Base-by-base conservation (phyloP, 2,329 filamentous ascomycete genomes). In the Talaromyces sp. region DNA sequence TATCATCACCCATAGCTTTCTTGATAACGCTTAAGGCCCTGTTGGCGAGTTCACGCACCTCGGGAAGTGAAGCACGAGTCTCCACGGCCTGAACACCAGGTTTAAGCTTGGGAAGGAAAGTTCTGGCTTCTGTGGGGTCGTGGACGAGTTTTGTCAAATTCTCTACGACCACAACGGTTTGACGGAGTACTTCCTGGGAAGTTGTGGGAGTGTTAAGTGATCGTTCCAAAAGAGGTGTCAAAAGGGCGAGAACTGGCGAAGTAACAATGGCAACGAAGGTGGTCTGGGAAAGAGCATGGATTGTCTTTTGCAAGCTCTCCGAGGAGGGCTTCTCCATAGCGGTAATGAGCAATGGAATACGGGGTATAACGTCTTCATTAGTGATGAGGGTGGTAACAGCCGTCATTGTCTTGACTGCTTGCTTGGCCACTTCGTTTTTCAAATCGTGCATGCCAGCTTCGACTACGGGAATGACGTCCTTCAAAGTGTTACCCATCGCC, bases 121-220 rank as follows among this genome's bases (percentile, higher is more conserved):
- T 92, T 70, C 95, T 87, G 39, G 95, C 95, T 82, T 99, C 95
- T 67, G 97, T 88, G 15, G 95, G 95, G 77, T 92, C 93, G 79
- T 99, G 95, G 33, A 99, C 95, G 37, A 99, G 88, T 83, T 97
- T 98, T 67, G 95, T 99, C 82, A 99, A 83, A 81, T 99, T 99
- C 82, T 99, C 95, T 22, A 95, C 91, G 61, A 99, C 96, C 63
- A 99, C 93, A 35, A 96, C 93, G 2, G 95, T 97, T 81, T 97
- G 94, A 67, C 95, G 90, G 64, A 97, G 85, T 25, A 98, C 93
- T 81, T 99, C 95, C 78, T 99, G 95, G 3, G 91, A 86, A 4
- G 95, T 99, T 17, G 87, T 87, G 9, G 94, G 95, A 67, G 89
- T 94, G 83, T 97, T 97, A 67, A 99, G 86, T 19, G 93, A 92